These are phyloP conservation scores for Chenopodium formosanum DNA, from an alignment of 148 eudicot genomes.

Conservation along the genomic window DNA sequence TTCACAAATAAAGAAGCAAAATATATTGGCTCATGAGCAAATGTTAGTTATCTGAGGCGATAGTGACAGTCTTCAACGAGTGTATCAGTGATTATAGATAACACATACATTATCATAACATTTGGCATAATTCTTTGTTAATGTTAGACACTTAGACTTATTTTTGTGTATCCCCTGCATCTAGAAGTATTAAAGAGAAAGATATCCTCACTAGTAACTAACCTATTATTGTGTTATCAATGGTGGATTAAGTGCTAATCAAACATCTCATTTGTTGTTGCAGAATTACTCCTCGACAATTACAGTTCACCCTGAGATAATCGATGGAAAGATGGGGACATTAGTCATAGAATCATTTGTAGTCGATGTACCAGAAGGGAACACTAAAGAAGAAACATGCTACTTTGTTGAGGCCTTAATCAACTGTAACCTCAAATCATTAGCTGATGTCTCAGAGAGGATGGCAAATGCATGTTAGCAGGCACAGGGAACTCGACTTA, in stretches of 20 bases:
- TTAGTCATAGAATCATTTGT: conserved; percentile 67
- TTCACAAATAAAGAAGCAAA: background rate
- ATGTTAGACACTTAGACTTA: too few species aligned
- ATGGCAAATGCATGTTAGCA: conserved; percentile 42
- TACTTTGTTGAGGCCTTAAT: conserved; percentile 60
- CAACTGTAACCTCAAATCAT: conserved; percentile 69
- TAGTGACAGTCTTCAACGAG: background rate
- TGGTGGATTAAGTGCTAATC: background rate
- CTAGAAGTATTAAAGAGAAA: too few species aligned
- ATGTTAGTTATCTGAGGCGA: background rate
- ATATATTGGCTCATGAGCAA: background rate
- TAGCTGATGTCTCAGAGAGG: conserved; percentile 70
- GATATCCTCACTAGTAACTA: background rate
- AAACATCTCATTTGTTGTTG: conserved; percentile 15
- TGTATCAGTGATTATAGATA: too few species aligned
- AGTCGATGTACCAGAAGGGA: conserved; percentile 71
- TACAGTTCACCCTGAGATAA: conserved; percentile 64
- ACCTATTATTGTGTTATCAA: background rate
- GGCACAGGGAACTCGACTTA: background rate
- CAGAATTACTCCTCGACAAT: conserved; percentile 73
- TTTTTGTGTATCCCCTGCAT: too few species aligned
- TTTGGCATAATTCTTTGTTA: too few species aligned
- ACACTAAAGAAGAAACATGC: conserved; percentile 69
- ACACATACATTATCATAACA: too few species aligned
- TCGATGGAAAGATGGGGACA: conserved; percentile 57